Percentiles rank a stretch among this genome's conserved stretches.
Conservation (phyloP, 331 rosid species). For the Rhamnella rubrinervis region DNA sequence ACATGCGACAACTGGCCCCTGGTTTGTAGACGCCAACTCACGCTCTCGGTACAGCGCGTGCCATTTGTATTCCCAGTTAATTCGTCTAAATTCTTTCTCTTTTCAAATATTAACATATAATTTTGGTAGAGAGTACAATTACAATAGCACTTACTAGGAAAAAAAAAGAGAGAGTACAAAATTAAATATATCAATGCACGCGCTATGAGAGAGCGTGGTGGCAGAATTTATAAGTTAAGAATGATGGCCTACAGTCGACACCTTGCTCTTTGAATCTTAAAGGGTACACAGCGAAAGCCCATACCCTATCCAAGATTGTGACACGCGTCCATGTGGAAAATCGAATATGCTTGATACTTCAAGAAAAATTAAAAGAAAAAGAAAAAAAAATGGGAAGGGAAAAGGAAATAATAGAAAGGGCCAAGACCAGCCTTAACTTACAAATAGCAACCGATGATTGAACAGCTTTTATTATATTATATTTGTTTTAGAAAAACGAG, state of each 20-base stretch:
- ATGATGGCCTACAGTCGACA: too few species aligned
- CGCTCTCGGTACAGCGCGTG: not conserved
- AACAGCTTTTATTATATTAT: not conserved
- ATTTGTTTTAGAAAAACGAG: too few species aligned
- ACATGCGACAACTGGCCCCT: constrained; percentile 12
- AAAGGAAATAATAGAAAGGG: not conserved
- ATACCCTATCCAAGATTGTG: not conserved
- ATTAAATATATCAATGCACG: not conserved
- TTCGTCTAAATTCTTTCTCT: too few species aligned
- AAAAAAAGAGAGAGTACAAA: too few species aligned
- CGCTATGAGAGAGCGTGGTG: not conserved
- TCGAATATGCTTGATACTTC: not conserved
- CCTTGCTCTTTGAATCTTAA: too few species aligned
- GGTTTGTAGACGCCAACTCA: not conserved
- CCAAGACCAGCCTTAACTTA: not conserved
- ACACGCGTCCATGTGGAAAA: not conserved
- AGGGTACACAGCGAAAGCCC: too few species aligned
- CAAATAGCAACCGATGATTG: constrained; percentile 4
- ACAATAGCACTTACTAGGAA: too few species aligned
- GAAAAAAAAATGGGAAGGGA: not conserved
- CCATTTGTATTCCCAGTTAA: too few species aligned
- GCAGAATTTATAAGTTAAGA: not conserved
- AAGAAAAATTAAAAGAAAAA: not conserved
- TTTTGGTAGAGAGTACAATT: too few species aligned
- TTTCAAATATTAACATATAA: too few species aligned